Evolutionary conservation across 768 basidiomycete genomes (phyloP), one percentile per base, ranked within the genome.

Genomic region (Erythrobasidium yunnanense): DNA sequence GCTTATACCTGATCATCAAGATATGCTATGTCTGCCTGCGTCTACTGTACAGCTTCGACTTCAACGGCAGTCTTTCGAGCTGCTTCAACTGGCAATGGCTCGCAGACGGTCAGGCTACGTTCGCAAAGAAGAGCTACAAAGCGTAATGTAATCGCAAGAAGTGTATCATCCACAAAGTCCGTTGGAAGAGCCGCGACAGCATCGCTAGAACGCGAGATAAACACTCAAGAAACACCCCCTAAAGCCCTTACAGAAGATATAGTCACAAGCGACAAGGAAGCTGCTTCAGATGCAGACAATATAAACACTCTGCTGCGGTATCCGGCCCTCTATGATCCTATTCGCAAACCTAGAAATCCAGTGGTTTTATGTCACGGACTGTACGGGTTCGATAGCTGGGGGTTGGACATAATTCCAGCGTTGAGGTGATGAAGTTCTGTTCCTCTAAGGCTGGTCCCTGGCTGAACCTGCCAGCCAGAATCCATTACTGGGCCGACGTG

Each of bases 401-500:
- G 60, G n/a, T 25, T 63, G 17, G 60, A 63, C 6, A 27, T 63
- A n/a, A 11, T 63, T 18, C 60, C 60, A 89, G 0, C 67, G 67
- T 18, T 69, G 65, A 0, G 35, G 56, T 58, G 54, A 55, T 2
- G 29, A 17, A 4, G 22, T 33, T 32, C 22, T 50, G 29, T 20
- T n/a, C 5, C 5, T 5, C n/a, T 5, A 6, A 5, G 53, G 17
- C 29, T 17, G 7, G n/a, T 7, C 7, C 5, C 7, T 25, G 53
- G n/a, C 35, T 7, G 53, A 6, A 30, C 18, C 29, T 4, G 29
- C 53, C n/a, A n/a, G n/a, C n/a, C n/a, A 67, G 70, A 1, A 82
- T 89, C 75, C 90, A 96, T 67, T 99, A 99, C 74, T 99, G 95
- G 95, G 83, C 85, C 0, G 87, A 89, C 65, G 84, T 96, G 2